Conservation (phyloP, 2,329 filamentous ascomycete genomes). For the Endothia cerciana region DNA sequence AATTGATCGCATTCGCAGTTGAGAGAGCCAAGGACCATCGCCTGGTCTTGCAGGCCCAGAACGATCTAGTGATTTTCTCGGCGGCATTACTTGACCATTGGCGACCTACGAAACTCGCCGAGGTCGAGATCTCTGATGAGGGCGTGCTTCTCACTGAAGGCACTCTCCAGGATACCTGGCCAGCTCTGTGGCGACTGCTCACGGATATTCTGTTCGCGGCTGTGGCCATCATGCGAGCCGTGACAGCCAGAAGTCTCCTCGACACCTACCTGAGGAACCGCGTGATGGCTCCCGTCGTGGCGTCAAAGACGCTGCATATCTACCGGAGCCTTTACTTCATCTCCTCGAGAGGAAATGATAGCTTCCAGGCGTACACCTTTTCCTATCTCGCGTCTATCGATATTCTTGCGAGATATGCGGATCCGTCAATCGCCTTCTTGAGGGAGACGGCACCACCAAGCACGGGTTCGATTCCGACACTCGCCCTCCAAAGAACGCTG, state of each 20-base stretch:
- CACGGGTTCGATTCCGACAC: conserved; percentile 59
- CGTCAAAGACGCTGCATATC: conserved; percentile 71
- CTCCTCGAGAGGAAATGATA: conserved; percentile 71
- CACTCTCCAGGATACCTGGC: conserved; percentile 68
- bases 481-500: conserved; percentile 72
- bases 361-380: conserved; percentile 84
- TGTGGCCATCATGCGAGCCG: conserved; percentile 74
- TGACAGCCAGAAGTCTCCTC: conserved; percentile 66
- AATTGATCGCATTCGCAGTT: conserved; percentile 66
- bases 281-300: conserved; percentile 62
- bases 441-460: conserved; percentile 57
- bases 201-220: conserved; percentile 76
- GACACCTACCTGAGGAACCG: conserved; percentile 52
- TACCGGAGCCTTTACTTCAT: conserved; percentile 83
- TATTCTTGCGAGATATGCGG: conserved; percentile 72
- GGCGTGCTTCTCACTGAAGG: conserved; percentile 64
- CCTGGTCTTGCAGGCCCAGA: conserved; percentile 43
- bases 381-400: conserved; percentile 83
- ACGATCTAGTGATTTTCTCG: conserved; percentile 70
- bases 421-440: conserved; percentile 69
- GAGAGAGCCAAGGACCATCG: conserved; percentile 48
- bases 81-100: conserved; percentile 71
- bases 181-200: conserved; percentile 74
- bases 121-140: conserved; percentile 72
- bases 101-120: conserved; percentile 74